Conservation (phyloP, 441 rosid species). For the Gossypium trilobum region DNA sequence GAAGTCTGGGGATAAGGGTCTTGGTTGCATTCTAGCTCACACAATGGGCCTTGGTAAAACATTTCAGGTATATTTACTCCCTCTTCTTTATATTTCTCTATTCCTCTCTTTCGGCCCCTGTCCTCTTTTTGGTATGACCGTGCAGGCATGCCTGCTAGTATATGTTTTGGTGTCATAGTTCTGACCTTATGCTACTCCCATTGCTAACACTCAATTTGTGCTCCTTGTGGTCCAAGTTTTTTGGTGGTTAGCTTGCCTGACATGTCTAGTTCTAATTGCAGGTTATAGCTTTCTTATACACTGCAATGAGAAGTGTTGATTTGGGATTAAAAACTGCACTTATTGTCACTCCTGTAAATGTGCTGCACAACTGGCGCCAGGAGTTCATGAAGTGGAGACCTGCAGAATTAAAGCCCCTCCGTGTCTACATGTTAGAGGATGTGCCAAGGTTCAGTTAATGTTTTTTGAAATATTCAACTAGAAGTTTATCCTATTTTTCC, state of each 20-base stretch:
- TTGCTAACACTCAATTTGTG: neutral
- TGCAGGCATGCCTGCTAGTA: neutral
- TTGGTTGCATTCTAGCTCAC: constrained; percentile 98
- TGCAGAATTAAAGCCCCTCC: constrained; percentile 78
- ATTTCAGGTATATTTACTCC: constrained; percentile 61
- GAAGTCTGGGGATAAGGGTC: constrained; percentile 94
- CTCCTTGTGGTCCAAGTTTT: constrained; percentile 1
- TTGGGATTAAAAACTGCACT: constrained; percentile 87
- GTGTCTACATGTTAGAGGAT: constrained; percentile 91
- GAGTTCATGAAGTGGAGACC: constrained; percentile 97
- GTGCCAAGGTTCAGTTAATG: constrained; percentile 59
- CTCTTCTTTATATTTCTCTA: neutral
- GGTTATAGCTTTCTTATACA: constrained; percentile 97
- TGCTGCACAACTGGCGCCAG: constrained; percentile 94
- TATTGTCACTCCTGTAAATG: constrained; percentile 96
- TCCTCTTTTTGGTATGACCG: constrained; percentile 8
- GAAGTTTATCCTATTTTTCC: neutral
- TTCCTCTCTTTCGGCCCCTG: neutral
- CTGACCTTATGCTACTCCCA: neutral
- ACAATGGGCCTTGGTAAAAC: constrained; percentile 99
- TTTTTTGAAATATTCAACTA: neutral
- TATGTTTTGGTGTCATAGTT: neutral
- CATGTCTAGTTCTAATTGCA: constrained; percentile 26
- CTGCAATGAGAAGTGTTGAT: constrained; percentile 89
- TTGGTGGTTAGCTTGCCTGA: constrained; percentile 22